Conservation (phyloP, 176 grass and related monocot genomes). For the Sorghum bicolor region Sorghum_bicolor_NCBIv3 NC_012875.2:58588001-58588500, state of each 20-base stretch:
- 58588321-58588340: background rate
- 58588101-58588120: background rate
- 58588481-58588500: background rate
- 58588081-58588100: background rate
- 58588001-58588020: slow-evolving; percentile 8
- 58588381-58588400: background rate
- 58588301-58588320: background rate
- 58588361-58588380: background rate
- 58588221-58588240: background rate
- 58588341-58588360: background rate
- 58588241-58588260: background rate
- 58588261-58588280: background rate
- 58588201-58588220: background rate
- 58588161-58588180: background rate
- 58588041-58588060: background rate
- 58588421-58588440: background rate
- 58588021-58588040: background rate
- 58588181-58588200: background rate
- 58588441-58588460: background rate
- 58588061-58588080: background rate
- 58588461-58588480: background rate
- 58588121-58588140: background rate
- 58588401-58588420: background rate
- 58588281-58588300: background rate
- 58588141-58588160: background rate